phyloP scores from a whole-genome alignment of 129 eudicot genomes.

The Silybum marianum region DNA sequence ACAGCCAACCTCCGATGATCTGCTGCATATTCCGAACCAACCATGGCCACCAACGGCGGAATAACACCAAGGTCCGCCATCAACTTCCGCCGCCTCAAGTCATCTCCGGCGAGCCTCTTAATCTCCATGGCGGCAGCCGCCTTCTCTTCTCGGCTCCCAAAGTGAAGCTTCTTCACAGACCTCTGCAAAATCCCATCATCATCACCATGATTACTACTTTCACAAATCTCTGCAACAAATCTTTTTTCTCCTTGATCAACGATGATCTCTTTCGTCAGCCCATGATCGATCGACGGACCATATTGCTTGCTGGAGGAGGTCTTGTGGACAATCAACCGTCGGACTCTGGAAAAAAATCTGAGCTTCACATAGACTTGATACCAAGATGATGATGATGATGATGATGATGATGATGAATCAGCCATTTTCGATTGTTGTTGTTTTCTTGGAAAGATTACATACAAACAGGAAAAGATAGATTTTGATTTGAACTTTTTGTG shows the following conservation, averaged over 20 bases:
- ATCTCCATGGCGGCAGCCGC: constrained; percentile 67
- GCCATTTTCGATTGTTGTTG: constrained; percentile 39
- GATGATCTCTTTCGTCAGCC: constrained; percentile 1
- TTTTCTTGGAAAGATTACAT: constrained; percentile 22
- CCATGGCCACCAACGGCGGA: constrained; percentile 86
- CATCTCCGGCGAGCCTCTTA: constrained; percentile 54
- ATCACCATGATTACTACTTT: constrained; percentile 19
- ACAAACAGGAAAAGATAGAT: constrained; percentile 19
- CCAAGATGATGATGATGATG: constrained; percentile 45
- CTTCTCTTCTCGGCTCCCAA: constrained; percentile 82
- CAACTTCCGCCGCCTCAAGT: constrained; percentile 49
- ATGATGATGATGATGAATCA: constrained; percentile 20
- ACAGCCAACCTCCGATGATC: constrained; percentile 63
- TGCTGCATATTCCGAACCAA: constrained; percentile 49
- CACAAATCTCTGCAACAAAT: not conserved
- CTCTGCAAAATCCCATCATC: constrained; percentile 47
- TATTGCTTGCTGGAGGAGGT: constrained; percentile 28
- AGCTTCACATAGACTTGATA: constrained; percentile 40
- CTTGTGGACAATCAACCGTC: constrained; percentile 48
- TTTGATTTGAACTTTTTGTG: constrained; percentile 36
- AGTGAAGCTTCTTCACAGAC: constrained; percentile 85
- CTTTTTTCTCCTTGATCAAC: constrained; percentile 7
- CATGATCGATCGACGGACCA: constrained; percentile 22
- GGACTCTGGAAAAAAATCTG: constrained; percentile 48
- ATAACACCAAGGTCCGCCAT: constrained; percentile 95